phyloP scores from a whole-genome alignment of 176 grass and related monocot genomes.

The Saccharum spontaneum region DNA sequence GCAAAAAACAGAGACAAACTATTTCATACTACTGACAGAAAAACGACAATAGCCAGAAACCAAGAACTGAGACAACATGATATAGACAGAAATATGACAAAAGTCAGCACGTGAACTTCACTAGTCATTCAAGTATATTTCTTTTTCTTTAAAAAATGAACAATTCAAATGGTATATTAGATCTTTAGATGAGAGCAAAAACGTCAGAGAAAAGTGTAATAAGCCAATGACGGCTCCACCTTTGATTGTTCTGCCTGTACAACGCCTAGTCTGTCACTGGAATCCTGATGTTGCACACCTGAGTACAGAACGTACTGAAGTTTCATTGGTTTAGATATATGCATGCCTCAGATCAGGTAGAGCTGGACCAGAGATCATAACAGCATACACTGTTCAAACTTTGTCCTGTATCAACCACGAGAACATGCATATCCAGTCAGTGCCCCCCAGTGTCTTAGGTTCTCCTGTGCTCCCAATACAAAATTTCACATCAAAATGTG shows the following conservation, averaged over 20 bases:
- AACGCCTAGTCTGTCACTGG: neutral
- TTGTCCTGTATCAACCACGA: constrained; percentile 17
- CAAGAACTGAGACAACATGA: neutral
- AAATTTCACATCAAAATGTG: neutral
- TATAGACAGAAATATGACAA: neutral
- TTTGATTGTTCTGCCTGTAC: constrained; percentile 7
- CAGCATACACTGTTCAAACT: neutral
- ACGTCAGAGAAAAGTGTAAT: neutral
- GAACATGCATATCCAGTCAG: neutral
- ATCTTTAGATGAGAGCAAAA: neutral
- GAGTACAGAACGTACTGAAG: neutral
- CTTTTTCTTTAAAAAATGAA: neutral
- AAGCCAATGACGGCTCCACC: neutral
- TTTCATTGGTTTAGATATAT: constrained; percentile 24
- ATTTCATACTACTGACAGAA: neutral
- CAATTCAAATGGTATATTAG: neutral
- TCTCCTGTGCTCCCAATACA: neutral
- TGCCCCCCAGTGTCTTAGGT: neutral
- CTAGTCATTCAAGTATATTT: neutral
- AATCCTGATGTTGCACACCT: constrained; percentile 11
- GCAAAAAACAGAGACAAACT: neutral
- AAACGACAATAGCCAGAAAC: neutral
- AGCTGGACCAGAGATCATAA: constrained; percentile 27
- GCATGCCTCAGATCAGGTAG: constrained; percentile 24
- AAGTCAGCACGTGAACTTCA: neutral